Percentiles rank a stretch among this genome's conserved stretches.
These are phyloP conservation scores for Botrytis medusae DNA, from an alignment of 2,329 filamentous ascomycete species.

Conservation along the genomic window DNA sequence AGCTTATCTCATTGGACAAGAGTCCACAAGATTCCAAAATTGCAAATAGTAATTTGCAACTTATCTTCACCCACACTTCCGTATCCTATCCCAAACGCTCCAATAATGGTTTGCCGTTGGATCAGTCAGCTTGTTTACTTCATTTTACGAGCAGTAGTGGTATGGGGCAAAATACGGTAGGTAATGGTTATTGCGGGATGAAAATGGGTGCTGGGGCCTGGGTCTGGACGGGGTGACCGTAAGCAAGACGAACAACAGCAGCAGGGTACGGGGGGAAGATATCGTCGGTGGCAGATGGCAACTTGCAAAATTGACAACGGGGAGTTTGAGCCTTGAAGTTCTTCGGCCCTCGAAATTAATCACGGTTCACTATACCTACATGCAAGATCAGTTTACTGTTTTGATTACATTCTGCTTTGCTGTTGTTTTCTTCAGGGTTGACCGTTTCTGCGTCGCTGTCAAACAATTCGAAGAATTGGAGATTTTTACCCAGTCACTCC, in stretches of 20 bases:
- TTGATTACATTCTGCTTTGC: constrained; percentile 2
- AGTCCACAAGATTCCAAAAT: not conserved
- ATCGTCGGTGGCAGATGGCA: not conserved
- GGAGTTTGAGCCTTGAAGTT: not conserved
- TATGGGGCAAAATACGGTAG: constrained; percentile 15
- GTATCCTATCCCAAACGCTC: not conserved
- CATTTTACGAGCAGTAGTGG: constrained; percentile 18
- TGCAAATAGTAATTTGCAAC: constrained; percentile 14
- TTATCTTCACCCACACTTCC: not conserved
- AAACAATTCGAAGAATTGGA: not conserved
- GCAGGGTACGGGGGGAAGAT: constrained; percentile 9
- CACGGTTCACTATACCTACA: not conserved
- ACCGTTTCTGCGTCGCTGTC: constrained; percentile 3
- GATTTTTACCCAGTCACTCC: not conserved
- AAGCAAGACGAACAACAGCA: not conserved
- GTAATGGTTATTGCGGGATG: constrained; percentile 20
- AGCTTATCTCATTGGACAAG: not conserved
- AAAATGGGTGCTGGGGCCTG: constrained; percentile 2
- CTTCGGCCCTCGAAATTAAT: not conserved
- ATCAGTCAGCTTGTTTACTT: constrained; percentile 11
- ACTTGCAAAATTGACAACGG: not conserved
- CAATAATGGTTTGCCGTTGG: not conserved
- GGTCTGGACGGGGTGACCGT: constrained; percentile 18
- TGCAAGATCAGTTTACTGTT: not conserved
- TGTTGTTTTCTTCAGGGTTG: not conserved